Evolutionary conservation across 225 moss, liverwort and hornwort genomes (phyloP).

Genomic region (Rhytidiadelphus loreus): DNA sequence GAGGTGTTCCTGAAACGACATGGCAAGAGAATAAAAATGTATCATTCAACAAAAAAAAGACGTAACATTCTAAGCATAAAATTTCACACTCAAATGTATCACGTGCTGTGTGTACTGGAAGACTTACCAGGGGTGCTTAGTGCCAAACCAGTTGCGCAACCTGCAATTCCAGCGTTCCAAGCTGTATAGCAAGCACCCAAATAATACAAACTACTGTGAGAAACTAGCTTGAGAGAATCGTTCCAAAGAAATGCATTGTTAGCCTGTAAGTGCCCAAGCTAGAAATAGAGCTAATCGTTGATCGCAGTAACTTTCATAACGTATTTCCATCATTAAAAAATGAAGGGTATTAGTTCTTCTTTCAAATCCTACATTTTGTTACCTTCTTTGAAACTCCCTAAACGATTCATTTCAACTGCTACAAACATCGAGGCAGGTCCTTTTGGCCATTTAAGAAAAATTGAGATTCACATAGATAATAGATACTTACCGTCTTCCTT

Average conservation of each 20-base stretch:
- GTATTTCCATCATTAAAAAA: neutral
- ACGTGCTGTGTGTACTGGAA: neutral
- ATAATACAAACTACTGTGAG: neutral
- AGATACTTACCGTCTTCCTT: constrained; percentile 70
- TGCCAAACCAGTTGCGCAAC: constrained; percentile 95
- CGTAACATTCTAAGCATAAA: neutral
- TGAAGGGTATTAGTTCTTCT: neutral
- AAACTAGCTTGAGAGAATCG: neutral
- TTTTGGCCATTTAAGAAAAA: neutral
- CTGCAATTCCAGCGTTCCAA: constrained; percentile 92
- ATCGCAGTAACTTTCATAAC: neutral
- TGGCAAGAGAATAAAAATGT: neutral
- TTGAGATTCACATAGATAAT: neutral
- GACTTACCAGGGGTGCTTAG: constrained; percentile 76
- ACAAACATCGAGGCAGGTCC: neutral
- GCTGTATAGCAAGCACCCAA: constrained; percentile 32
- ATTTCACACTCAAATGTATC: neutral
- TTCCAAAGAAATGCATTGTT: neutral
- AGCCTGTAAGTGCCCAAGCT: neutral
- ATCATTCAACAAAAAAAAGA: neutral
- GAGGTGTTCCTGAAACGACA: constrained; percentile 56
- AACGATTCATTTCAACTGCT: neutral
- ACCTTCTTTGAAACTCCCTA: neutral
- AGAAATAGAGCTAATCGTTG: neutral
- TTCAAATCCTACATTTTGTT: neutral